These are phyloP conservation scores for Aureobasidium mangrovei DNA, from an alignment of 2,329 filamentous ascomycete genomes.

Conservation along the genomic window DNA sequence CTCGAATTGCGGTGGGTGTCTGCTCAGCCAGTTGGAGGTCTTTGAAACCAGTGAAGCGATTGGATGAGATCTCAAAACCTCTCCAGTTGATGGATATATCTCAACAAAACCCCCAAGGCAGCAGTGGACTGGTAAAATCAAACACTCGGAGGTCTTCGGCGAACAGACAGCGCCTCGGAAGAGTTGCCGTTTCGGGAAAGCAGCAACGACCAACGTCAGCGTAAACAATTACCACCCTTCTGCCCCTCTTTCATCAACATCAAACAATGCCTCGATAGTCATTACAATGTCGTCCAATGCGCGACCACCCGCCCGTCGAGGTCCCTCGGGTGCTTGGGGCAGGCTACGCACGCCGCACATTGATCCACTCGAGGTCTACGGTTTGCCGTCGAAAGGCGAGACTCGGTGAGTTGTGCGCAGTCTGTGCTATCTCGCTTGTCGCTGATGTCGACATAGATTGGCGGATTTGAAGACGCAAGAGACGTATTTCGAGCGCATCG, in stretches of 20 bases:
- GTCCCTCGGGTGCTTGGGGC: conserved; percentile 52
- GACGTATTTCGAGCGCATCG: conserved; percentile 76
- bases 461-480: conserved; percentile 69
- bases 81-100: too few species aligned
- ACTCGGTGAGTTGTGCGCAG: conserved; percentile 50
- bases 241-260: conserved; percentile 14
- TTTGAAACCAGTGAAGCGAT: too few species aligned
- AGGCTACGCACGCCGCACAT: conserved; percentile 64
- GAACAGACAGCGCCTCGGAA: conserved; percentile 1
- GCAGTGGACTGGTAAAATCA: too few species aligned
- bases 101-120: too few species aligned
- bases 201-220: conserved; percentile 14
- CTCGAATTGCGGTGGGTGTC: too few species aligned
- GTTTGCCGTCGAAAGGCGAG: conserved; percentile 86
- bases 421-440: neutral
- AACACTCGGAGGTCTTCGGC: neutral
- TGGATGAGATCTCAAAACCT: too few species aligned
- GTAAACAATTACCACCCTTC: neutral
- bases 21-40: too few species aligned
- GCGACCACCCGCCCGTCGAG: conserved; percentile 24
- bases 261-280: neutral
- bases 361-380: conserved; percentile 72
- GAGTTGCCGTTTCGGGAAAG: neutral
- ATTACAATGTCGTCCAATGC: conserved; percentile 19
- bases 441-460: conserved; percentile 26